Conservation (phyloP, 225 moss, liverwort and hornwort species). For the Thuidium tamariscinum region DNA sequence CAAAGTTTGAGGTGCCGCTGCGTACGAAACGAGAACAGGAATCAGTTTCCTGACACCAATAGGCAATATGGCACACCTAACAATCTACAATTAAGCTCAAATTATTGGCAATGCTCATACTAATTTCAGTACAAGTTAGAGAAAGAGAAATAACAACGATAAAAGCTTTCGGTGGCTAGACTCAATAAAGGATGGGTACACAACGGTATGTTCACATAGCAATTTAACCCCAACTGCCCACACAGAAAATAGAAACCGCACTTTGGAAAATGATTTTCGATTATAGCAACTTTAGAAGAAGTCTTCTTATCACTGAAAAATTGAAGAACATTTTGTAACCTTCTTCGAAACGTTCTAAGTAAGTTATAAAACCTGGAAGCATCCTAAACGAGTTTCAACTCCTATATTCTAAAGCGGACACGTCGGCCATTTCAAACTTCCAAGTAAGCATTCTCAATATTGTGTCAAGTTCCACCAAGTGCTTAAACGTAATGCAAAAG, state of each 20-base stretch:
- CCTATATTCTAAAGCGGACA: not conserved
- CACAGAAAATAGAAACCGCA: not conserved
- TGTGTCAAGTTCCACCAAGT: not conserved
- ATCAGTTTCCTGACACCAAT: not conserved
- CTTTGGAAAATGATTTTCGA: not conserved
- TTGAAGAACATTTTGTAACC: not conserved
- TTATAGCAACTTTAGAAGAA: not conserved
- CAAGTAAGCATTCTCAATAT: not conserved
- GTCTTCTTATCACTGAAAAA: not conserved
- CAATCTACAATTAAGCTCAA: not conserved
- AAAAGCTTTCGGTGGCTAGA: not conserved
- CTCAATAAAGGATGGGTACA: not conserved
- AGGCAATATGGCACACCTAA: not conserved
- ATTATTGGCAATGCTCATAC: not conserved
- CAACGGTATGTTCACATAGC: not conserved
- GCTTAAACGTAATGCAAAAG: not conserved
- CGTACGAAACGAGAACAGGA: not conserved
- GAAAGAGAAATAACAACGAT: not conserved
- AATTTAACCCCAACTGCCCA: not conserved
- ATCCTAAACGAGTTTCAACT: not conserved
- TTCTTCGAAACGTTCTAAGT: not conserved
- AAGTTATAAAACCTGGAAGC: not conserved
- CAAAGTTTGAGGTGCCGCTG: conserved; percentile 80
- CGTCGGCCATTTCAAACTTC: not conserved
- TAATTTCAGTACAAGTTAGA: not conserved